Conservation (phyloP, 306 rosid genomes). For the Cucurbita moschata region DNA sequence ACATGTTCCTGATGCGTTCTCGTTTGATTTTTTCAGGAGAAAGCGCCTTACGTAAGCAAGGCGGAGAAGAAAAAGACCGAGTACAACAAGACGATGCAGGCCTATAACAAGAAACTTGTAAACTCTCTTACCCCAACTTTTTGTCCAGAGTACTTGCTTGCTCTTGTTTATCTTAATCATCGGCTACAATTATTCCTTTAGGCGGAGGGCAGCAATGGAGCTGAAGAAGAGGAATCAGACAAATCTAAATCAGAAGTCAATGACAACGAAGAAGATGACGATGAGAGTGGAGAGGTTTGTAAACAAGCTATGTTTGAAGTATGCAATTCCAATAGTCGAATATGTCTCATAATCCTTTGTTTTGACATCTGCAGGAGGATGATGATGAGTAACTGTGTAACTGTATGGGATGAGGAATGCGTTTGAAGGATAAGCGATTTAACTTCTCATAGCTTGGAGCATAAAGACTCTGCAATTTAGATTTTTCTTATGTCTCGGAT, state of each 20-base stretch:
- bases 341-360: not conserved
- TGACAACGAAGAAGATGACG: conserved; percentile 72
- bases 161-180: not conserved
- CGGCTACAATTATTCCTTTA: not conserved
- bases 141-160: not conserved
- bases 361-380: conserved; percentile 22
- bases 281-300: conserved; percentile 33
- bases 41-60: conserved; percentile 50
- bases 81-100: conserved; percentile 33
- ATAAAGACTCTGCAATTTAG: conserved; percentile 7
- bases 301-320: not conserved
- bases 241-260: conserved; percentile 79
- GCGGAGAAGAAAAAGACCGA: conserved; percentile 73
- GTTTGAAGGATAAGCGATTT: conserved; percentile 2
- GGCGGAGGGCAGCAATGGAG: conserved; percentile 54
- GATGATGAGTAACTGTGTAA: conserved; percentile 36
- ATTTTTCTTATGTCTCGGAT: conserved; percentile 2
- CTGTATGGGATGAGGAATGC: not conserved
- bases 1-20: not conserved
- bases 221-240: conserved; percentile 71
- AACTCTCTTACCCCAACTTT: not conserved
- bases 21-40: conserved; percentile 28
- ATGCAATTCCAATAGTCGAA: not conserved
- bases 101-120: conserved; percentile 54
- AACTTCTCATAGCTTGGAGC: not conserved